phyloP scores from a whole-genome alignment of 2,329 filamentous ascomycete species.

The Mariannaea elegans region DNA sequence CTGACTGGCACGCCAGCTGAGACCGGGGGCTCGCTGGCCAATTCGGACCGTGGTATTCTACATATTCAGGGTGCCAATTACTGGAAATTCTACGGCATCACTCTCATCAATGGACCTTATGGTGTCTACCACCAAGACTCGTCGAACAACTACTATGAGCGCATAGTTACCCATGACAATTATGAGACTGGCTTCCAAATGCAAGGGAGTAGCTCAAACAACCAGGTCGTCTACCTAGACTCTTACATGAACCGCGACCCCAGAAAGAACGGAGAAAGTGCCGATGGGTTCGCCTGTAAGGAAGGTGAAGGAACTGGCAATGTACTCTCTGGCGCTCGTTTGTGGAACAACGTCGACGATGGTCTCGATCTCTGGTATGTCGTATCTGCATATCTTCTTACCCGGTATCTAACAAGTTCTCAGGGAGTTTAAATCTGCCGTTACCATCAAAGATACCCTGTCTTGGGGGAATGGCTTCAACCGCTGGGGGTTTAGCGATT shows the following conservation, averaged over 20 bases:
- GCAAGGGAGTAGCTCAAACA: conserved; percentile 43
- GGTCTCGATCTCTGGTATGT: conserved; percentile 44
- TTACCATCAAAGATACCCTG: conserved; percentile 55
- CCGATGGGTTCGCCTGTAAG: conserved; percentile 59
- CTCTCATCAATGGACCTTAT: conserved; percentile 47
- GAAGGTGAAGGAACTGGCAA: conserved; percentile 57
- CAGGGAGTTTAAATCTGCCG: conserved; percentile 49
- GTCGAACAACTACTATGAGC: conserved; percentile 47
- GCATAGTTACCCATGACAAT: conserved; percentile 46
- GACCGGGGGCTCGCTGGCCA: conserved; percentile 48
- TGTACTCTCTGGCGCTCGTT: conserved; percentile 52
- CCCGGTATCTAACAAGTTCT: background rate
- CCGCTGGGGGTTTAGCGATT: conserved; percentile 53
- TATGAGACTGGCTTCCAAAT: conserved; percentile 49
- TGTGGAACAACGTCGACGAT: conserved; percentile 62
- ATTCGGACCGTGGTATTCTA: conserved; percentile 53
- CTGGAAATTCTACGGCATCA: conserved; percentile 52
- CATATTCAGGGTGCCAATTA: conserved; percentile 54
- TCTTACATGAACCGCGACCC: conserved; percentile 54
- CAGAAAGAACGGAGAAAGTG: conserved; percentile 61
- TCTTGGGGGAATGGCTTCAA: conserved; percentile 58
- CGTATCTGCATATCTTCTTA: background rate
- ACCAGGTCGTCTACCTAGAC: conserved; percentile 51
- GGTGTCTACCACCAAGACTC: conserved; percentile 46
- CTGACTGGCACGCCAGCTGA: conserved; percentile 47